phyloP scores from a whole-genome alignment of 2,329 filamentous ascomycete genomes.

The Fusarium pseudonygamai region DNA sequence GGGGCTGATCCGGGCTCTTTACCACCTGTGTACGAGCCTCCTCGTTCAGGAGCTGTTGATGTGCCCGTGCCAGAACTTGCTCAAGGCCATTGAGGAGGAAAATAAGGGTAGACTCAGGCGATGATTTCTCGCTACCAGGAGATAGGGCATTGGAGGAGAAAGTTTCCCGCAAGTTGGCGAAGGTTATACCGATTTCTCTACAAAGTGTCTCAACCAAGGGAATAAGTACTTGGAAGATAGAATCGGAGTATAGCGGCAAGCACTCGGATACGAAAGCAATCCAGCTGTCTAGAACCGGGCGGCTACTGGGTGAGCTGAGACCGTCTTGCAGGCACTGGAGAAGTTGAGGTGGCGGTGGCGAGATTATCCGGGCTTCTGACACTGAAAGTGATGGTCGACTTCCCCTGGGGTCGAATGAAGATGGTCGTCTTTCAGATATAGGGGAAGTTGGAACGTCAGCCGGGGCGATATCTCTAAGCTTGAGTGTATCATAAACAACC shows the following conservation, averaged over 20 bases:
- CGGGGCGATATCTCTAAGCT: conserved; percentile 62
- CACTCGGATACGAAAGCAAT: conserved; percentile 84
- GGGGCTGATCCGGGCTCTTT: conserved; percentile 84
- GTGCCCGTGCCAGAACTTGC: conserved; percentile 85
- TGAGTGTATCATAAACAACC: conserved; percentile 78
- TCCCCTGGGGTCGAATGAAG: conserved; percentile 54
- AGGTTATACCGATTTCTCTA: conserved; percentile 76
- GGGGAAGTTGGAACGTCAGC: conserved; percentile 56
- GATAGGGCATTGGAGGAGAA: conserved; percentile 57
- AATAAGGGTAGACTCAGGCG: conserved; percentile 77
- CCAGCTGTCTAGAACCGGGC: conserved; percentile 89
- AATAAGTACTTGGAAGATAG: conserved; percentile 89
- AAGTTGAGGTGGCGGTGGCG: conserved; percentile 72
- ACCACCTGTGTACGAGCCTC: conserved; percentile 73
- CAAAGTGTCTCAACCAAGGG: conserved; percentile 92
- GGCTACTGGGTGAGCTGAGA: conserved; percentile 77
- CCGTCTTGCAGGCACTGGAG: conserved; percentile 86
- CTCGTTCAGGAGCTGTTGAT: conserved; percentile 81
- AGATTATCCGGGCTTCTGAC: conserved; percentile 40
- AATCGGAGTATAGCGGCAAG: conserved; percentile 82
- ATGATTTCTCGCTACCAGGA: conserved; percentile 39
- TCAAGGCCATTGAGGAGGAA: conserved; percentile 93
- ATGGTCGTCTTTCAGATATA: conserved; percentile 57
- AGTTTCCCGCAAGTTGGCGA: conserved; percentile 73
- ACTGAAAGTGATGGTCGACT: conserved; percentile 51